phyloP scores from a whole-genome alignment of 2,329 filamentous ascomycete genomes.

The Calonectria pseudoturangicola region DNA sequence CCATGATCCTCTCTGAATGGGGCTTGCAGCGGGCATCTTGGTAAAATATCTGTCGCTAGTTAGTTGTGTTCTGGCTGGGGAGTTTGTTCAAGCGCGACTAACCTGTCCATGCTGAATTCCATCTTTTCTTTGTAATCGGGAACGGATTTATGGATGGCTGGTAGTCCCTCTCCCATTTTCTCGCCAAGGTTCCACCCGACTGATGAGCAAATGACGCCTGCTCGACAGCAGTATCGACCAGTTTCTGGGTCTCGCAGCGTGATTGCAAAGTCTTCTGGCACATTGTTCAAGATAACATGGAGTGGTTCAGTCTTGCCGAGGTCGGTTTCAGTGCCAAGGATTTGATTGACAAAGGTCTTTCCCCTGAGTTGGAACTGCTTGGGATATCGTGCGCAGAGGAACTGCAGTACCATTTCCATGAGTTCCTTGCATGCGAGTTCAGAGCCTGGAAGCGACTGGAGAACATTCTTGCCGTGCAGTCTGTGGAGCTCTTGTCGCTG shows the following conservation, averaged over 20 bases:
- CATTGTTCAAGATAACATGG: conserved; percentile 82
- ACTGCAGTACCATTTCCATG: conserved; percentile 91
- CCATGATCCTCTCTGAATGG: conserved; percentile 91
- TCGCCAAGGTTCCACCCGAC: conserved; percentile 86
- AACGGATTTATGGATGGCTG: conserved; percentile 83
- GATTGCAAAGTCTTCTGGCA: conserved; percentile 90
- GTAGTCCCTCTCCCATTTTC: conserved; percentile 83
- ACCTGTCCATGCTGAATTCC: conserved; percentile 91
- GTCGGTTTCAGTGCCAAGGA: conserved; percentile 78
- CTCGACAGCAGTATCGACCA: conserved; percentile 84
- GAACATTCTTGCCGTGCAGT: conserved; percentile 77
- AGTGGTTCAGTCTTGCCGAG: conserved; percentile 79
- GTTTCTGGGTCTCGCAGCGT: conserved; percentile 82
- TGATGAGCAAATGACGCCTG: conserved; percentile 85
- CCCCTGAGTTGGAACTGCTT: conserved; percentile 80
- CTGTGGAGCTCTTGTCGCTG: conserved; percentile 80
- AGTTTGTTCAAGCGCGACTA: conserved; percentile 49
- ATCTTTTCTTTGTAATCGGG: conserved; percentile 93
- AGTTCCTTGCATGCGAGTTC: conserved; percentile 89
- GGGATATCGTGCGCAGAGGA: conserved; percentile 86
- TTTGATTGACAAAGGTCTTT: conserved; percentile 78
- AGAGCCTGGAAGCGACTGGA: conserved; percentile 82
- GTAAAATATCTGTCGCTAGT: conserved; percentile 79
- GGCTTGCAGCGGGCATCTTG: conserved; percentile 82
- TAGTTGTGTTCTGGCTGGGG: not conserved